Percentiles rank a stretch among this genome's conserved stretches.
phyloP scores from a whole-genome alignment of 2,329 filamentous ascomycete species.

The Bipolaris gigantea region DNA sequence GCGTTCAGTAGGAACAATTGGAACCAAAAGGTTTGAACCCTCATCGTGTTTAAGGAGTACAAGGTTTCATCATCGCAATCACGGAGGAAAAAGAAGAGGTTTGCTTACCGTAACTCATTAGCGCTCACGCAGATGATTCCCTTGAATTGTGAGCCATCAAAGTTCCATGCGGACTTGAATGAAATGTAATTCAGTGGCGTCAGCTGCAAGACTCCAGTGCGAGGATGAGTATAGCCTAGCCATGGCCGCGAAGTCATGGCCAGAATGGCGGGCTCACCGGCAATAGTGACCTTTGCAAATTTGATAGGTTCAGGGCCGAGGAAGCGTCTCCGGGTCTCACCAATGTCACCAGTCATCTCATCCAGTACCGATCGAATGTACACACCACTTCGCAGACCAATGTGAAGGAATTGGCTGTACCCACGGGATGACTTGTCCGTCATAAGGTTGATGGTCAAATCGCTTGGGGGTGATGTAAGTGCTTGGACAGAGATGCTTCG shows the following conservation, averaged over 20 bases:
- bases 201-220: slow-evolving; percentile 85
- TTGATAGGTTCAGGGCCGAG: slow-evolving; percentile 87
- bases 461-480: slow-evolving; percentile 84
- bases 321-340: slow-evolving; percentile 92
- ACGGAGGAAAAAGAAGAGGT: slow-evolving; percentile 30
- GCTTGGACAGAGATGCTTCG: slow-evolving; percentile 95
- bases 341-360: slow-evolving; percentile 92
- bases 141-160: slow-evolving; percentile 92
- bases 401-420: slow-evolving; percentile 89
- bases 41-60: slow-evolving; percentile 52
- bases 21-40: slow-evolving; percentile 54
- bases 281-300: slow-evolving; percentile 86
- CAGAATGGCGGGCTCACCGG: slow-evolving; percentile 80
- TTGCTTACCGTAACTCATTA: slow-evolving; percentile 77
- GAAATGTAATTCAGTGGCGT: slow-evolving; percentile 87
- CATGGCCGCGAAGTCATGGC: slow-evolving; percentile 93
- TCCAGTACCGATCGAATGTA: slow-evolving; percentile 95
- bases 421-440: slow-evolving; percentile 88
- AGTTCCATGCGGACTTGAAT: slow-evolving; percentile 94
- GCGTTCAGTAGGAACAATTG: slow-evolving; percentile 98
- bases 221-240: slow-evolving; percentile 89
- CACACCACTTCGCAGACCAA: slow-evolving; percentile 91
- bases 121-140: slow-evolving; percentile 93
- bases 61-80: slow-evolving; percentile 65
- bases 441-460: slow-evolving; percentile 92